Evolutionary conservation across 2,329 filamentous ascomycete genomes (phyloP).

Genomic region (Coleophoma eucalyptorum): DNA sequence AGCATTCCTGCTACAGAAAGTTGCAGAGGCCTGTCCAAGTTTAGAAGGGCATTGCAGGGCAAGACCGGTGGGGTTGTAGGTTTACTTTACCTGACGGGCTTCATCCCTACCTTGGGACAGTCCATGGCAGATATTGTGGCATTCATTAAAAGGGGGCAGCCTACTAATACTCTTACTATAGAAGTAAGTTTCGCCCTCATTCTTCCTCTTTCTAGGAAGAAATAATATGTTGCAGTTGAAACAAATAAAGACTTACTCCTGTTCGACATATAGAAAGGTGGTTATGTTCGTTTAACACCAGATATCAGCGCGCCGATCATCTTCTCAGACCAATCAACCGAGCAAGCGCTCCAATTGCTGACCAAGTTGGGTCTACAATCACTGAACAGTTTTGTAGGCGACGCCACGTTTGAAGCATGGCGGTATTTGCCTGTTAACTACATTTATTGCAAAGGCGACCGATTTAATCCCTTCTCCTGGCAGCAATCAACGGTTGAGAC

Average conservation of each 20-base stretch:
- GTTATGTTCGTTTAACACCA: background rate
- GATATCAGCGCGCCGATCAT: background rate
- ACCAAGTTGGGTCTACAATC: background rate
- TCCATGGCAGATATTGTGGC: background rate
- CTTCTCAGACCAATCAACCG: background rate
- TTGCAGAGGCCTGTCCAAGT: slow-evolving; percentile 27
- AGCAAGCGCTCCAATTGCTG: background rate
- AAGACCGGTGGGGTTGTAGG: slow-evolving; percentile 17
- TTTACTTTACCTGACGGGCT: slow-evolving; percentile 3
- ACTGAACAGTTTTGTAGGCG: background rate
- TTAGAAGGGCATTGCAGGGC: slow-evolving; percentile 26
- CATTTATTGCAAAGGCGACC: background rate
- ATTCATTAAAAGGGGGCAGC: background rate
- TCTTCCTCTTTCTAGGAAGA: background rate
- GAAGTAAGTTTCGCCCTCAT: background rate
- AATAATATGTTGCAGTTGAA: background rate
- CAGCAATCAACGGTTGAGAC: background rate
- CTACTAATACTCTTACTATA: background rate
- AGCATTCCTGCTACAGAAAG: slow-evolving; percentile 28
- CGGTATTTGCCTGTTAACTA: background rate
- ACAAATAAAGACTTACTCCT: background rate
- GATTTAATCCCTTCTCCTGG: background rate
- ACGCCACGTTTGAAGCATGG: background rate
- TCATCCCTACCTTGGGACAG: background rate
- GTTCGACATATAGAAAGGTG: background rate